These are phyloP conservation scores for Neopestalotiopsis sp. DNA, from an alignment of 2,329 filamentous ascomycete genomes.

Conservation along the genomic window DNA sequence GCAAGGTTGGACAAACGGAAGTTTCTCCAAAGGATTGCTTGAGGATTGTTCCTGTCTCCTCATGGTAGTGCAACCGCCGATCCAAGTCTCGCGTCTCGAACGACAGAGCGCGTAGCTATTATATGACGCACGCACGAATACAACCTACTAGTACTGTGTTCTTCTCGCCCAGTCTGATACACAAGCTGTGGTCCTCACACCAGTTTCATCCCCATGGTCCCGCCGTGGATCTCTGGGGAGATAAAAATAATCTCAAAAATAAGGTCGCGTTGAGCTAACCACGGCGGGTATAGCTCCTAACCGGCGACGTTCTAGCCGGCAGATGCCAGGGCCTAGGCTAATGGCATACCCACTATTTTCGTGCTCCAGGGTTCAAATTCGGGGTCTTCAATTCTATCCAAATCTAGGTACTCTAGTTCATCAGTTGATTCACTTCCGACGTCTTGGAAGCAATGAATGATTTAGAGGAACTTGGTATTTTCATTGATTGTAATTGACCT, in stretches of 20 bases:
- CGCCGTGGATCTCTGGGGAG: slow-evolving; percentile 5
- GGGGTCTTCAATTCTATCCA: background rate
- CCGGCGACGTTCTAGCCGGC: slow-evolving; percentile 12
- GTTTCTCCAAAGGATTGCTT: background rate
- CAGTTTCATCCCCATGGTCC: slow-evolving; percentile 9
- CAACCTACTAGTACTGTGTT: background rate
- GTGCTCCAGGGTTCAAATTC: background rate
- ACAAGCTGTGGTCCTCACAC: background rate
- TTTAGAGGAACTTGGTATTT: too few relatives aligned
- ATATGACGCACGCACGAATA: background rate
- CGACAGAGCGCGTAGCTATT: background rate
- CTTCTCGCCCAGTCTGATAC: background rate
- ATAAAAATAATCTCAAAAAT: slow-evolving; percentile 12
- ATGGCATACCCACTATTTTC: background rate
- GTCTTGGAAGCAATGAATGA: too few relatives aligned
- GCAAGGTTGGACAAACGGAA: background rate
- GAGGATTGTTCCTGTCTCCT: background rate
- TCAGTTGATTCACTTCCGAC: too few relatives aligned
- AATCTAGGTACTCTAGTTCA: too few relatives aligned
- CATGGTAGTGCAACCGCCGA: background rate
- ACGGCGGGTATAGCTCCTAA: slow-evolving; percentile 6
- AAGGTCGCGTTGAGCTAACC: slow-evolving; percentile 12
- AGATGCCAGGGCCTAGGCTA: slow-evolving; percentile 11
- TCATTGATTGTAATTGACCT: too few relatives aligned
- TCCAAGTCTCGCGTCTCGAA: background rate